Base-by-base conservation (phyloP, 192 early-diverging fungal genomes). In the Podila horticola region DNA sequence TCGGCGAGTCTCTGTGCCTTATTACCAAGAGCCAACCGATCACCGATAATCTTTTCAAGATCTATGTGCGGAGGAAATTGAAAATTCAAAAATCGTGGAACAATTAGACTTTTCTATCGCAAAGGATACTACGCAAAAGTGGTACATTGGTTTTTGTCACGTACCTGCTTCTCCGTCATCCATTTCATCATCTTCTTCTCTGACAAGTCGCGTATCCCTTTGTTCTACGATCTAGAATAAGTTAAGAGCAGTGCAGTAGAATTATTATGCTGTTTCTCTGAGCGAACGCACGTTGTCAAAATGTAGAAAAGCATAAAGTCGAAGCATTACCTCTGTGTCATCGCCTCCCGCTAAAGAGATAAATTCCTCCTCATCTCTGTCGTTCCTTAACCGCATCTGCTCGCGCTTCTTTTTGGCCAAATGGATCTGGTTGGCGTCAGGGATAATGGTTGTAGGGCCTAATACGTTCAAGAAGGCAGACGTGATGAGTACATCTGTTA, bases 161-260 rank as follows among this genome's bases (percentile, higher is more conserved):
- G 13, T 64, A 87, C 86, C 89, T 74, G 85, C 88, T 49, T 88
- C 89, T 19, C 83, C 88, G 71, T 90, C 89, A 31, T 74, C 89
- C 77, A 81, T 69, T 11, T 85, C 75, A 30, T 90, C 89, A 58
- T 90, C 89, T 55, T 90, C 89, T 69, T 90, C 89, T 13, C 89
- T 79, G 6, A 89, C 75, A 20, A 90, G 62, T 26, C 89, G 79
- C 9, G 85, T 73, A 51, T 81, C 67, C 26, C 41, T 62, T 62
- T 73, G 64, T 12, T 81, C 77, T 17, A 64, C 30, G 33, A 73
- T 51, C 77, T 81, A 66, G 45, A 63, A 17, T 12, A 15, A 2
- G 41, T 17, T 3, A 45, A 45, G 1, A 10, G 1, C 2, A 15
- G 13, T 0, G 11, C 8, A 45, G 41, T 17, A 17, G 13, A 45